Conservation (phyloP, 192 early-diverging fungal genomes). For the Umbelopsis vinacea region DNA sequence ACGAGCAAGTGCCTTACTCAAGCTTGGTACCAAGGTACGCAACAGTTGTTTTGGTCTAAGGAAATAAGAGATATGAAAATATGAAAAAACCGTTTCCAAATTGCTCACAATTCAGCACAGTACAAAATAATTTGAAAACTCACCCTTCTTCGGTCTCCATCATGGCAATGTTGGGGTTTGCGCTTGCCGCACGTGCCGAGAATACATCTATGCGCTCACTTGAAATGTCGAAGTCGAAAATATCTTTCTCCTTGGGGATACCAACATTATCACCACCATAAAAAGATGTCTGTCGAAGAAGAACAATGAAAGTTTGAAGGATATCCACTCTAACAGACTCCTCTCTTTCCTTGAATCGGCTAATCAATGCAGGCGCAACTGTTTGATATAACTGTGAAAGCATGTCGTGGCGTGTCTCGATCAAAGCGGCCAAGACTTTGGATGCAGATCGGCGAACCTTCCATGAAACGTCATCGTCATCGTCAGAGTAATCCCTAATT, state of each 20-base stretch:
- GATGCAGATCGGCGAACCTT: constrained; percentile 85
- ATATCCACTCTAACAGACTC: constrained; percentile 85
- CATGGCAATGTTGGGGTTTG: constrained; percentile 31
- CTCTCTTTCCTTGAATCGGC: constrained; percentile 83
- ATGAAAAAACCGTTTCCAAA: neutral
- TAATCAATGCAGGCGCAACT: constrained; percentile 75
- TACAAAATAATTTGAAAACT: neutral
- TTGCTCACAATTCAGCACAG: neutral
- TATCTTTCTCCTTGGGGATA: constrained; percentile 1
- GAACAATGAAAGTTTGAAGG: constrained; percentile 67
- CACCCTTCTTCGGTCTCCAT: constrained; percentile 56
- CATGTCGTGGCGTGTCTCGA: constrained; percentile 74
- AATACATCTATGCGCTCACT: constrained; percentile 36
- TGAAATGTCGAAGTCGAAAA: constrained; percentile 27
- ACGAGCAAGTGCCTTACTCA: constrained; percentile 70
- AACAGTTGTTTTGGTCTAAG: constrained; percentile 60
- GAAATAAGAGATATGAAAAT: neutral
- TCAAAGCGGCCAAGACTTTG: constrained; percentile 69
- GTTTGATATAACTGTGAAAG: constrained; percentile 63
- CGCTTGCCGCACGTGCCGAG: neutral
- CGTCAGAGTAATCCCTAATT: constrained; percentile 75
- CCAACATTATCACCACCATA: constrained; percentile 44
- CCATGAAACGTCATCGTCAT: constrained; percentile 92
- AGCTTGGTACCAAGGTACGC: constrained; percentile 61
- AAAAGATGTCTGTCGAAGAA: constrained; percentile 64